Evolutionary conservation across 2,329 filamentous ascomycete genomes (phyloP), one percentile per base, ranked within the genome.

Genomic region (Hortaea werneckii): DNA sequence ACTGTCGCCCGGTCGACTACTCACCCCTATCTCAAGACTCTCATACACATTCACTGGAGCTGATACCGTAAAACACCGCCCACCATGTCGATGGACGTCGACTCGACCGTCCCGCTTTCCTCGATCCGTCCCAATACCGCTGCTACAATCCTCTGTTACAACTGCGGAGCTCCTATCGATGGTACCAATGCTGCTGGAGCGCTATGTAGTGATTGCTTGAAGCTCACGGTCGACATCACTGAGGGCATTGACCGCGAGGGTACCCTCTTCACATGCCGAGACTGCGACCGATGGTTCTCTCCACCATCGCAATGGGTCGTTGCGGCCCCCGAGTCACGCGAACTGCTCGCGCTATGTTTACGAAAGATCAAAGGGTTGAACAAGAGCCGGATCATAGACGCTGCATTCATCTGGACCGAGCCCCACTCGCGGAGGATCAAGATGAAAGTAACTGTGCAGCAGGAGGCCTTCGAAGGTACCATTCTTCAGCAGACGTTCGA

Each of bases 361-460:
- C 83, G 87, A 63, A 94, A 92, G 67, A 70, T 98, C 52, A 76
- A 85, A 53, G 89, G 89, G 29, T 70, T 98, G 52, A 80, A 83
- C 65, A 94, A 92, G 71, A 86, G 94, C 55, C 79, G 92, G 50
- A 92, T 98, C 60, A 89, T 95, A 60, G 92, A 98, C 64, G 92
- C 92, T 40, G 85, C 81, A 59, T 98, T 96, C 64, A 85, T 96
- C 62, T 98, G 92, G 92, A 98, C 92, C 1, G 92, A 98, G 67
- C 90, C 92, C 8, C 92, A 98, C 70, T 95, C 89, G 58, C 77
- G 87, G 61, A 77, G 92, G 64, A 77, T 96, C 53, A 94, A 89
- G 69, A 82, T 96, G 65, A 95, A 95, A 73, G 83, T 98, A 66
- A 96, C 92, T 1, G 83, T 96, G 41, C 92, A 96, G 62, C 76